Evolutionary conservation across 2,329 filamentous ascomycete species (phyloP).

Genomic region (Trichoderma citrinoviride): DNA sequence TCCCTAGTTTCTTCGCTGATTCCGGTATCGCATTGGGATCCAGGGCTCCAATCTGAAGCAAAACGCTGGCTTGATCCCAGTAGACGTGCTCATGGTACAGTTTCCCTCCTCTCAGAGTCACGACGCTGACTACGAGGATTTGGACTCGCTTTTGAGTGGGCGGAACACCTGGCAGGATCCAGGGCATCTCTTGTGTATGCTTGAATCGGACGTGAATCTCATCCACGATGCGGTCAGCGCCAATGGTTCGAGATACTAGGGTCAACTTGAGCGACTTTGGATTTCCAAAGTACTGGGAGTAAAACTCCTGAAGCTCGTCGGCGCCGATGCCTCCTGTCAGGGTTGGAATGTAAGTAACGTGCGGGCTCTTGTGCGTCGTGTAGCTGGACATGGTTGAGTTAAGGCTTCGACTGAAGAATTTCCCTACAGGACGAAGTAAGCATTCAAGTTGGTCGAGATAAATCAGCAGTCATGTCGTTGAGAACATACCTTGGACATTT

Average conservation of each 20-base stretch:
- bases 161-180: conserved; percentile 59
- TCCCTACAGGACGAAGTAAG: conserved; percentile 32
- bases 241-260: conserved; percentile 62
- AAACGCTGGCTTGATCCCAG: conserved; percentile 62
- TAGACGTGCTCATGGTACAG: conserved; percentile 62
- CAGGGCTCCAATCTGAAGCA: conserved; percentile 59
- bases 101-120: conserved; percentile 57
- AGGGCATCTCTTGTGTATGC: conserved; percentile 56
- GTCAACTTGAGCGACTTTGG: conserved; percentile 58
- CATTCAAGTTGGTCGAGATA: neutral
- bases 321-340: conserved; percentile 62
- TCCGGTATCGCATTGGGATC: conserved; percentile 40
- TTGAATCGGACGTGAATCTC: conserved; percentile 60
- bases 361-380: conserved; percentile 60
- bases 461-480: neutral
- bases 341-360: conserved; percentile 67
- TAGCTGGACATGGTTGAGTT: conserved; percentile 60
- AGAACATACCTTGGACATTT: conserved; percentile 55
- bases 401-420: conserved; percentile 58
- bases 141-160: conserved; percentile 52
- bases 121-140: conserved; percentile 58
- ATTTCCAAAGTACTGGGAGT: conserved; percentile 63
- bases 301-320: conserved; percentile 59
- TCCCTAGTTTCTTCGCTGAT: conserved; percentile 35
- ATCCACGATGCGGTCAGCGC: conserved; percentile 62